These are phyloP conservation scores for Bolboschoenoplectus hybrid DNA, from an alignment of 202 grass and related monocot genomes.

Conservation along the genomic window DNA sequence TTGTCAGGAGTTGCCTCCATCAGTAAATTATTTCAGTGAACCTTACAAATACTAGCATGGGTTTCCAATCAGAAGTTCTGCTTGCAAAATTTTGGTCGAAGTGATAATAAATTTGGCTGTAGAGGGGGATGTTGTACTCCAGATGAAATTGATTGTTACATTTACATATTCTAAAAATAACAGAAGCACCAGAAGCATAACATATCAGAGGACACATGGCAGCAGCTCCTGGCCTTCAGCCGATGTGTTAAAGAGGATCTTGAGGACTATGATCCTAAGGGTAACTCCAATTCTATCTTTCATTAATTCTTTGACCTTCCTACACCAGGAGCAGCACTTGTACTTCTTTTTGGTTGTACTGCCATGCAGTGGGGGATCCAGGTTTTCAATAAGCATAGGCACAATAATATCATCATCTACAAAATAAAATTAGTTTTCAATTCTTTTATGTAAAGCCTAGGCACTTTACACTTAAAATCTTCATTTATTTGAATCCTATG, in stretches of 20 bases:
- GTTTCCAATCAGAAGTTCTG: background rate
- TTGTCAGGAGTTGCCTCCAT: conserved; percentile 1
- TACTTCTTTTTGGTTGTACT: background rate
- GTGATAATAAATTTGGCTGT: background rate
- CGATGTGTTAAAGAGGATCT: conserved; percentile 87
- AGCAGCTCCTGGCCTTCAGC: conserved; percentile 90
- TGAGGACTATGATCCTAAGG: conserved; percentile 93
- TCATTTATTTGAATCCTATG: no score
- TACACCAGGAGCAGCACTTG: background rate
- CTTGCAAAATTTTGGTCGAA: background rate
- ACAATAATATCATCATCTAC: no score
- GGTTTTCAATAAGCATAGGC: no score
- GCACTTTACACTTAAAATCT: no score
- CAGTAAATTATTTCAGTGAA: background rate
- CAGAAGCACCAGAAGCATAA: conserved; percentile 89
- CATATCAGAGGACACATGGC: conserved; percentile 94
- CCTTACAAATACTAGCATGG: background rate
- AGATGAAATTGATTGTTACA: conserved; percentile 16
- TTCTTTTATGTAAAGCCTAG: no score
- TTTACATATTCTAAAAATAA: conserved; percentile 27
- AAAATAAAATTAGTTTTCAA: no score
- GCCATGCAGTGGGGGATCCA: background rate
- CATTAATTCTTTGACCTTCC: conserved; percentile 8
- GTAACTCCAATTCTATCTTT: conserved; percentile 47
- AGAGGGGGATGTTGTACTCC: background rate